phyloP scores from a whole-genome alignment of 1,139 yeast genomes.

The Debaryomyces fabryi region DNA sequence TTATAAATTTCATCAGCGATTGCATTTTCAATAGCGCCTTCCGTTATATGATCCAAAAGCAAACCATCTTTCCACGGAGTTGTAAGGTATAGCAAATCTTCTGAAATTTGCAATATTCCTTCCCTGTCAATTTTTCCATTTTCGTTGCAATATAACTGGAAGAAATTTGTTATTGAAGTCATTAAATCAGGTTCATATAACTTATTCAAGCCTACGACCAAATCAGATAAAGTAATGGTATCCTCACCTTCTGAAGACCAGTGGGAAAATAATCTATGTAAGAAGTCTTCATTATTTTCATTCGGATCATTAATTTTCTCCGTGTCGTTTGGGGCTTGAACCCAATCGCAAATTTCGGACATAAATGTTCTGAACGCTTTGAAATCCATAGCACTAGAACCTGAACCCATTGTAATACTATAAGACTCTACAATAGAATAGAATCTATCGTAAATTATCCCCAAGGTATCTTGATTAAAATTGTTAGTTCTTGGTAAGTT shows the following conservation, averaged over 20 bases:
- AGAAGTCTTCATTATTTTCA: constrained; percentile 39
- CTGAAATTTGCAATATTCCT: constrained; percentile 80
- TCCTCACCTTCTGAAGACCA: constrained; percentile 67
- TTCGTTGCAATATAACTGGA: constrained; percentile 70
- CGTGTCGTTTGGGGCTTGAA: constrained; percentile 32
- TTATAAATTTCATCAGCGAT: constrained; percentile 61
- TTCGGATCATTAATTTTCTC: constrained; percentile 30
- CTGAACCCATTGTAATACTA: constrained; percentile 69
- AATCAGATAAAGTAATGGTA: constrained; percentile 66
- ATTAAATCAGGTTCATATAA: constrained; percentile 74
- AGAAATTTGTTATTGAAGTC: constrained; percentile 78
- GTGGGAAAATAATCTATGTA: constrained; percentile 62
- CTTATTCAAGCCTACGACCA: constrained; percentile 72
- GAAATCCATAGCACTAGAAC: constrained; percentile 72
- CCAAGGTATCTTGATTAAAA: constrained; percentile 58
- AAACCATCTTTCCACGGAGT: constrained; percentile 79
- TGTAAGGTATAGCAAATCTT: constrained; percentile 79
- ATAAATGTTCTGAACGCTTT: constrained; percentile 72
- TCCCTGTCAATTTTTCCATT: constrained; percentile 73
- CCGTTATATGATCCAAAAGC: constrained; percentile 61
- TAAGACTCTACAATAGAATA: constrained; percentile 72
- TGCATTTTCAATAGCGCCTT: constrained; percentile 60
- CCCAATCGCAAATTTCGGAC: constrained; percentile 85
- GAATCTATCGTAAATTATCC: constrained; percentile 81
- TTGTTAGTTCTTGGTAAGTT: constrained; percentile 75